Evolutionary conservation across 2,329 filamentous ascomycete species (phyloP), one percentile per base, ranked within the genome.

Genomic region (Purpureocillium lavendulum): DNA sequence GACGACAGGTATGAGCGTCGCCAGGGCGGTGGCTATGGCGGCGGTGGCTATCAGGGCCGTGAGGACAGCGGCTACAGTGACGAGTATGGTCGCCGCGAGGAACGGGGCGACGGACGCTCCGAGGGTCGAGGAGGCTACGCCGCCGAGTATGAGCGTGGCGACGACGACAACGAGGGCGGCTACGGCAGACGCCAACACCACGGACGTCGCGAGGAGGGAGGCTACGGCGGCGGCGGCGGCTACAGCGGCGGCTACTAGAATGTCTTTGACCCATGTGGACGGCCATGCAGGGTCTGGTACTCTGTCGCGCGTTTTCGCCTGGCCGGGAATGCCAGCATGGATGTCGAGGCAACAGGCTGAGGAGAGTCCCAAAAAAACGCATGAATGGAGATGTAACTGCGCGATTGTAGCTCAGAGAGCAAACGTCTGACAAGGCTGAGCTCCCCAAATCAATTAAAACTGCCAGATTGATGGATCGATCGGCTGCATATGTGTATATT

Each of bases 181-280:
- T 10, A n/a, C n/a, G n/a, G 21, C 10, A 5, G 36, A 11, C 31
- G 37, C 9, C 26, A 37, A 10, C 18, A 42, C 17, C 24, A 40
- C 35, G 36, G 28, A 17, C 49, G 48, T 16, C 46, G 48, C n/a
- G 49, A 58, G 29, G 52, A 58, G 43, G 46, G 51, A 12, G 48
- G 49, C 16, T 49, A 49, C 31, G 52, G 51, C 7, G 50, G 55
- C 7, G 50, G 55, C 13, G 43, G 33, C 40, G 29, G 35, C n/a
- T 40, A 43, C 15, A 10, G 21, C 10, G 21, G 21, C 10, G 21
- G 21, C 5, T 26, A 26, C 21, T 26, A 26, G 21, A 26, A 10
- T 10, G 21, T 26, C 10, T 26, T 10, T 5, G 6, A 10, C 6
- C 10, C 21, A 26, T 26, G 5, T 10, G 21, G 21, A 26, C 21